These are phyloP conservation scores for Strobilomyces echinocephalus DNA, from an alignment of 768 basidiomycete genomes.

Conservation along the genomic window DNA sequence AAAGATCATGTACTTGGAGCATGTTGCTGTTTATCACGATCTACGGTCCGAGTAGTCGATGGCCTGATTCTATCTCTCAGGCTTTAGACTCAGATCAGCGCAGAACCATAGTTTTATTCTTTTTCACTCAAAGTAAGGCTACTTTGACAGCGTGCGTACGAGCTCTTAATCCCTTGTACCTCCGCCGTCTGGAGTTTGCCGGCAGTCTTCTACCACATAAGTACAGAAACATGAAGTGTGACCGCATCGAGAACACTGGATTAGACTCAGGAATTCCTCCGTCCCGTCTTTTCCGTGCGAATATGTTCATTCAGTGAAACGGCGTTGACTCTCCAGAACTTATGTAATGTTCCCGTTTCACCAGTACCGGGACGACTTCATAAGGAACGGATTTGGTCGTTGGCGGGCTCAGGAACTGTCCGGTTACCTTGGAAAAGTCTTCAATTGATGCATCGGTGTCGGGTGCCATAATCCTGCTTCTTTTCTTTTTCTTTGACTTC, in stretches of 20 bases:
- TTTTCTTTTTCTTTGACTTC: not conserved
- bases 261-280: conserved; percentile 1
- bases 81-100: conserved; percentile 17
- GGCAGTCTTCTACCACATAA: conserved; percentile 2
- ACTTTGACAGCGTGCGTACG: conserved; percentile 25
- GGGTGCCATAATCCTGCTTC: not conserved
- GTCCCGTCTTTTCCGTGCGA: conserved; percentile 10
- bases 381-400: not conserved
- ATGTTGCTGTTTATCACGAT: conserved; percentile 5
- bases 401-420: conserved; percentile 1
- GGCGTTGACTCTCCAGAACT: not conserved
- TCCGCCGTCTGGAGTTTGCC: conserved; percentile 15
- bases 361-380: not conserved
- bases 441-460: conserved; percentile 3
- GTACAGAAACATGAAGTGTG: conserved; percentile 5
- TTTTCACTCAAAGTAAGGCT: conserved; percentile 4
- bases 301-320: not conserved
- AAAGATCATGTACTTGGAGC: conserved; percentile 22
- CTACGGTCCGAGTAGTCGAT: conserved; percentile 7
- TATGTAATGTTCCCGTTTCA: conserved; percentile 16
- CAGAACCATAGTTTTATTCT: conserved; percentile 8
- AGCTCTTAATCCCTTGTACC: conserved; percentile 3
- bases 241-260: conserved; percentile 11
- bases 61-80: conserved; percentile 21
- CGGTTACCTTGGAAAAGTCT: not conserved